Conservation (phyloP, 169 alveolate species). For the Plasmodium inui region DNA sequence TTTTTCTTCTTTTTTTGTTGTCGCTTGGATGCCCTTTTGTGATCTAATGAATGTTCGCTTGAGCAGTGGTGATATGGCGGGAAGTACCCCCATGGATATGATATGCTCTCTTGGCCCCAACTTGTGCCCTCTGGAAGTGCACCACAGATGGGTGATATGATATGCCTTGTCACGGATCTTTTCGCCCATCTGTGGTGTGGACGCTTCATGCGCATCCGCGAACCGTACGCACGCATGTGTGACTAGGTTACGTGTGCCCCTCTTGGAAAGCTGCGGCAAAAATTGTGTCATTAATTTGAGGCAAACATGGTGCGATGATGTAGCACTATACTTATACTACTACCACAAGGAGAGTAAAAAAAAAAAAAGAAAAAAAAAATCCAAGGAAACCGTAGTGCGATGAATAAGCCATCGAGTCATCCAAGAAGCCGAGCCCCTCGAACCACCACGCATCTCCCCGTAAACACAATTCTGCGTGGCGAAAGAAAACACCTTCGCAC, state of each 20-base stretch:
- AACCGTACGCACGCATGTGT: not conserved
- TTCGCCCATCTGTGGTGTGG: not conserved
- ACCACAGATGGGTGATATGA: not conserved
- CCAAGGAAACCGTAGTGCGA: not conserved
- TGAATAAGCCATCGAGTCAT: not conserved
- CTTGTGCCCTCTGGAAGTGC: not conserved
- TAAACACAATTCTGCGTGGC: not conserved
- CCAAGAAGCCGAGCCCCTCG: not conserved
- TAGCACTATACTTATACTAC: not conserved
- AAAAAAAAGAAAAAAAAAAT: slow-evolving; percentile 9
- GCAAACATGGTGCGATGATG: not conserved
- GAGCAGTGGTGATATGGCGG: not conserved
- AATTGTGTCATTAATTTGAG: not conserved
- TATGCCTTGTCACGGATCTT: not conserved
- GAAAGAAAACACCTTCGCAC: not conserved
- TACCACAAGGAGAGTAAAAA: slow-evolving; percentile 5
- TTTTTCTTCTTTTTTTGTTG: not conserved
- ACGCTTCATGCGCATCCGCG: not conserved
- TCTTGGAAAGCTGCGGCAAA: not conserved
- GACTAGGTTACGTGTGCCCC: not conserved
- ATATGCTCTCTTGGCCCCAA: not conserved
- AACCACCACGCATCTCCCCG: not conserved
- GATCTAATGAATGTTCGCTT: not conserved
- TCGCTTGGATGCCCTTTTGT: not conserved
- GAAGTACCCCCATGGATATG: not conserved